A percentile compares a stretch with the other conserved stretches of the same genome.
These are phyloP conservation scores for Aspergillus brunneoviolaceus DNA, from an alignment of 2,329 filamentous ascomycete species.

Conservation along the genomic window DNA sequence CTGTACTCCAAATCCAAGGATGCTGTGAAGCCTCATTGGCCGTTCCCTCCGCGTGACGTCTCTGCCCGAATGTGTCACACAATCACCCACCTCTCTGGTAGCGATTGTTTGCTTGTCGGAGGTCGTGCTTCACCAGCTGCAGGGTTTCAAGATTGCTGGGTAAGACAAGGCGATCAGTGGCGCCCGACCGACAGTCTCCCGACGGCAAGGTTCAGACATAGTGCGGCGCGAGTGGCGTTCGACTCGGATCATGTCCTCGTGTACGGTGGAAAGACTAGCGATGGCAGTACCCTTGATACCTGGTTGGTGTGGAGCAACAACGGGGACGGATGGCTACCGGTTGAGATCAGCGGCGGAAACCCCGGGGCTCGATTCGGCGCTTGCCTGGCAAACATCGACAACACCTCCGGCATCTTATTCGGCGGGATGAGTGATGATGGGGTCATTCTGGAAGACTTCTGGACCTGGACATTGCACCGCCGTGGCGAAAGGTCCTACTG, in stretches of 20 bases:
- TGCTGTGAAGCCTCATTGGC: conserved; percentile 47
- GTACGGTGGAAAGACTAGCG: conserved; percentile 60
- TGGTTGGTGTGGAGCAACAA: conserved; percentile 56
- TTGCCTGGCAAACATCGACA: conserved; percentile 43
- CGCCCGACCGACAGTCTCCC: conserved; percentile 64
- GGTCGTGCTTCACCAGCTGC: conserved; percentile 74
- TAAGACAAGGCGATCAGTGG: conserved; percentile 66
- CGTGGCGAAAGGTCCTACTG: conserved; percentile 32
- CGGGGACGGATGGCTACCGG: conserved; percentile 51
- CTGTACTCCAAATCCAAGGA: conserved; percentile 49
- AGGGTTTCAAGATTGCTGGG: conserved; percentile 72
- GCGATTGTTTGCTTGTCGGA: conserved; percentile 66
- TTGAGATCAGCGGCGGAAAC: conserved; percentile 35
- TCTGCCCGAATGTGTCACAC: conserved; percentile 69
- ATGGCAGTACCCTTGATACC: conserved; percentile 50
- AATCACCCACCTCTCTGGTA: conserved; percentile 62
- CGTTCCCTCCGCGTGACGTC: conserved; percentile 42
- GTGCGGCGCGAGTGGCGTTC: conserved; percentile 52
- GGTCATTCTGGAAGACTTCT: conserved; percentile 60
- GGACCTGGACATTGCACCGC: conserved; percentile 61
- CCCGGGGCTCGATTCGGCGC: conserved; percentile 59
- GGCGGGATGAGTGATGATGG: conserved; percentile 71
- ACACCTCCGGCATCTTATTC: conserved; percentile 61
- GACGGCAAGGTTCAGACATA: conserved; percentile 72
- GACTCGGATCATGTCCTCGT: conserved; percentile 52